Evolutionary conservation across 441 rosid species (phyloP).

Genomic region (Populus trichocarpa): DNA sequence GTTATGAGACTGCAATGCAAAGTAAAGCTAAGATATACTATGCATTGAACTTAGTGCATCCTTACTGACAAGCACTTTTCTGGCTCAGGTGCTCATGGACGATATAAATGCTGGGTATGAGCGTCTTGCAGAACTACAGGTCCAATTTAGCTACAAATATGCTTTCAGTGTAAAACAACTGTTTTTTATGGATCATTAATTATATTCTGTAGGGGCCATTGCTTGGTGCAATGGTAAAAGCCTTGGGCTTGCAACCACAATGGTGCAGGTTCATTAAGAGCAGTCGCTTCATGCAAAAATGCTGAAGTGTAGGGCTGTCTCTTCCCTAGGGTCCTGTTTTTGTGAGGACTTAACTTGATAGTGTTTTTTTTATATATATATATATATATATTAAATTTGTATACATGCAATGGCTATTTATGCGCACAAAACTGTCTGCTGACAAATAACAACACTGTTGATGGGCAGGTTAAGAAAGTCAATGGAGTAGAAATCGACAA

Average conservation of each 20-base stretch:
- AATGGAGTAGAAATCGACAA: slow-evolving; percentile 67
- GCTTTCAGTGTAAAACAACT: background rate
- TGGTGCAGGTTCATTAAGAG: background rate
- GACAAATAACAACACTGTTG: slow-evolving; percentile 10
- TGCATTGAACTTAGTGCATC: background rate
- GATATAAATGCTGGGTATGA: slow-evolving; percentile 84
- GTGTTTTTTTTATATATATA: background rate
- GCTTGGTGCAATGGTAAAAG: no score
- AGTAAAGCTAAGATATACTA: background rate
- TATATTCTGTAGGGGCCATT: background rate
- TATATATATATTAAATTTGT: background rate
- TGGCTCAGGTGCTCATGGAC: slow-evolving; percentile 80
- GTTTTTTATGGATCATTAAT: background rate
- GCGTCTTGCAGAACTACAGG: slow-evolving; percentile 89
- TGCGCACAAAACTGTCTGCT: slow-evolving; percentile 2
- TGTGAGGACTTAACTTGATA: background rate
- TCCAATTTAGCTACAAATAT: slow-evolving; percentile 1
- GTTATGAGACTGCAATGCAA: background rate
- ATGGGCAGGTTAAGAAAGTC: slow-evolving; percentile 71
- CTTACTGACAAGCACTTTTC: slow-evolving; percentile 16
- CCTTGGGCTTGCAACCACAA: background rate
- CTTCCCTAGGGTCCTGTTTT: background rate
- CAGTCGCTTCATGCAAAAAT: background rate
- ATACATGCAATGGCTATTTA: background rate
- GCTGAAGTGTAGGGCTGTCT: background rate